Base-by-base conservation (phyloP, 1,284 basidiomycete species). In the Rhodotorula sp. region DNA sequence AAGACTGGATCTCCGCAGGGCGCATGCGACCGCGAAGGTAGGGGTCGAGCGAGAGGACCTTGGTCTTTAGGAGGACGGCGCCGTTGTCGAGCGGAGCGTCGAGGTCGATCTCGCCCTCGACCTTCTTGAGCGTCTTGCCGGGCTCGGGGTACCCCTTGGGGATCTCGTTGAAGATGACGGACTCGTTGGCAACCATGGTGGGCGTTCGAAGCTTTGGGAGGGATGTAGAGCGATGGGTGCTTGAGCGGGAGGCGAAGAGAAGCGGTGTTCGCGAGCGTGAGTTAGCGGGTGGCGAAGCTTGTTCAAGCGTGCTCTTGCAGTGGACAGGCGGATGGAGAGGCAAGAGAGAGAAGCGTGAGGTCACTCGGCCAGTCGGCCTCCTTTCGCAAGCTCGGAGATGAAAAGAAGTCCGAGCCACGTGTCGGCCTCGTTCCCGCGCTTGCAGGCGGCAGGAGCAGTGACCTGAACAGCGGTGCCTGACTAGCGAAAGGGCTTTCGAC, bases 41-140 rank as follows among this genome's bases (percentile, higher is more conserved):
- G 25, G 67, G 62, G 19, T 70, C 67, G n/a, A 80, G 25, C 82
- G 53, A 84, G 12, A 87, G 77, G 3, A 3, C 81, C 19, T 86
- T 79, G 2, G 82, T 82, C 80, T 87, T 87, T 62, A 86, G 75
- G 27, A 88, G 80, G 70, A 86, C 80, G 1, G 86, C 85, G 41
- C 87, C 87, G 62, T 86, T 79, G 8, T 87, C 79, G 23, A 68
- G 79, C 1, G 83, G 82, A 21, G 74, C 84, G 19, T 87, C 85
- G 44, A 86, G 74, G 74, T 88, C 87, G 73, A 88, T 85, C 1
- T 81, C 83, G 61, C 82, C 67, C 0, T 82, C 81, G 7, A 79
- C 80, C 66, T 87, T 86, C 75, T 86, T 85, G 21, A 84, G 79
- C 9, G 65, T 62, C 66, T 67, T 54, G 49, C 66, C 66, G 8